phyloP scores from a whole-genome alignment of 202 grass and related monocot species.

The Panicum virgatum region DNA sequence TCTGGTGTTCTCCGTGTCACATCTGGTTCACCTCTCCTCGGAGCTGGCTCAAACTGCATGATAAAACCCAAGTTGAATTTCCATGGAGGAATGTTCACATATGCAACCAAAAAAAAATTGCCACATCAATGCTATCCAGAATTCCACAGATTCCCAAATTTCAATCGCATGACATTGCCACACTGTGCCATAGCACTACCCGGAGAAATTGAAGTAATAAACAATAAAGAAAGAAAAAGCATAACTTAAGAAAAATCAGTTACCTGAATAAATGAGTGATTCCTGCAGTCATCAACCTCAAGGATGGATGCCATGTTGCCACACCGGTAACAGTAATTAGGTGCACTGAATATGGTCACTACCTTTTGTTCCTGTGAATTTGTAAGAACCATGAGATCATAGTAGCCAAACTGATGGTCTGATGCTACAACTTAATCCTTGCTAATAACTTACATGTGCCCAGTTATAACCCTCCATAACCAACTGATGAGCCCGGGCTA shows the following conservation, averaged over 20 bases:
- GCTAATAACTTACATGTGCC: slow-evolving; percentile 56
- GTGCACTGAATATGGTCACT: slow-evolving; percentile 77
- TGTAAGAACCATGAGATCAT: slow-evolving; percentile 14
- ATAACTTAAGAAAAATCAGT: background rate
- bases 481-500: slow-evolving; percentile 75
- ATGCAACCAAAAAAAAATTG: background rate
- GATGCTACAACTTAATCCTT: background rate
- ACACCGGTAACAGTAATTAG: slow-evolving; percentile 82
- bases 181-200: background rate
- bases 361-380: slow-evolving; percentile 69
- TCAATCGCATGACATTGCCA: background rate
- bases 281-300: slow-evolving; percentile 71
- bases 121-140: background rate
- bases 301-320: slow-evolving; percentile 84
- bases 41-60: slow-evolving; percentile 82
- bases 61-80: slow-evolving; percentile 25
- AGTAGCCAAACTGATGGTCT: background rate
- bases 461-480: slow-evolving; percentile 84
- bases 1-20: slow-evolving; percentile 87
- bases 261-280: slow-evolving; percentile 77
- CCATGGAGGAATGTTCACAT: background rate
- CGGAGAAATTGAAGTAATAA: background rate
- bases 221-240: background rate
- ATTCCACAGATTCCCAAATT: background rate
- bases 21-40: slow-evolving; percentile 92